Evolutionary conservation across 176 grass and related monocot species (phyloP).

Genomic region (Avena sativa): DNA sequence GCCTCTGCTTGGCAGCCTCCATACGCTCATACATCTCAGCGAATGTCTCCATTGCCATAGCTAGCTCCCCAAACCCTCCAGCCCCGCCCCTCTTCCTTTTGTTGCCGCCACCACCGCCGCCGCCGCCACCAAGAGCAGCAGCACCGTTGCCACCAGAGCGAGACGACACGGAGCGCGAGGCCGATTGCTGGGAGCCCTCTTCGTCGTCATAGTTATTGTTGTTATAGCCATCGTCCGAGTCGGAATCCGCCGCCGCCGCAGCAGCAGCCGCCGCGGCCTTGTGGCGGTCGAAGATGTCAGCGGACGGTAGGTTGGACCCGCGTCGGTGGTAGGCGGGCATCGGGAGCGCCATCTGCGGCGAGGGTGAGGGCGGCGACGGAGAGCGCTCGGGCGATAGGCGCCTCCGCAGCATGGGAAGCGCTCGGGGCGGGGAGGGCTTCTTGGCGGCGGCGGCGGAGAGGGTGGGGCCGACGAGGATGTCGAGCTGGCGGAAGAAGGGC

Average conservation of each 20-base stretch:
- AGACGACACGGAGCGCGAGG: slow-evolving; percentile 65
- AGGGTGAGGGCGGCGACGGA: slow-evolving; percentile 42
- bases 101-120: slow-evolving; percentile 19
- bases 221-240: slow-evolving; percentile 67
- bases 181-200: slow-evolving; percentile 47
- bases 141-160: slow-evolving; percentile 39
- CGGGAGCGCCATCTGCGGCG: slow-evolving; percentile 54
- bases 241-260: slow-evolving; percentile 57
- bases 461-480: slow-evolving; percentile 75
- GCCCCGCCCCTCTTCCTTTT: slow-evolving; percentile 50
- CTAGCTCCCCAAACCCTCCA: slow-evolving; percentile 73
- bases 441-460: slow-evolving; percentile 26
- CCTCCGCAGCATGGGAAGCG: slow-evolving; percentile 36
- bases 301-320: slow-evolving; percentile 45
- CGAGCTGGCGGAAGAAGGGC: slow-evolving; percentile 80
- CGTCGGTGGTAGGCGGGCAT: slow-evolving; percentile 42
- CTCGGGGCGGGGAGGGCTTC: slow-evolving; percentile 48
- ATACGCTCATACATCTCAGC: slow-evolving; percentile 91
- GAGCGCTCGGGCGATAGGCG: slow-evolving; percentile 45
- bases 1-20: slow-evolving; percentile 80
- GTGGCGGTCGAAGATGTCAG: slow-evolving; percentile 53
- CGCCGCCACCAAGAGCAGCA: not conserved
- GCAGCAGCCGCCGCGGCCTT: slow-evolving; percentile 42
- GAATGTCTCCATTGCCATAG: slow-evolving; percentile 76
- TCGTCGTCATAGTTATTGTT: slow-evolving; percentile 53